These are phyloP conservation scores for Botryosphaeria agaves DNA, from an alignment of 2,329 filamentous ascomycete species.

Conservation along the genomic window DNA sequence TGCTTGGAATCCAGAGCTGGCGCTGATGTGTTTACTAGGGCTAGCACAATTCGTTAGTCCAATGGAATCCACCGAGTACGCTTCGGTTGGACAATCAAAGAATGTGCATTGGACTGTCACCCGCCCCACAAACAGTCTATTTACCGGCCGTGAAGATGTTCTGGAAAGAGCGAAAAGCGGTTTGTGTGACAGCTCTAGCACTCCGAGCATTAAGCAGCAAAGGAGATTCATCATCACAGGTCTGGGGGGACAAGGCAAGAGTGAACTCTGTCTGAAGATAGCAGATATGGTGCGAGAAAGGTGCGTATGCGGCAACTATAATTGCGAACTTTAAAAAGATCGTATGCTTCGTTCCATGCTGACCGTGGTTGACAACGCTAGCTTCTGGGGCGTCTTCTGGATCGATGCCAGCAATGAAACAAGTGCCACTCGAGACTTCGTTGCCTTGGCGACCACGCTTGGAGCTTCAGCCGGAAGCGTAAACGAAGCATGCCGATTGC, in stretches of 20 bases:
- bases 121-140: not conserved
- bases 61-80: too few relatives aligned
- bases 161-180: not conserved
- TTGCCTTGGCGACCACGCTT: conserved; percentile 9
- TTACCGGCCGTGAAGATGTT: not conserved
- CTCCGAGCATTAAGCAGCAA: conserved; percentile 3
- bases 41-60: too few relatives aligned
- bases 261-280: conserved; percentile 14
- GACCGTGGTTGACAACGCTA: conserved; percentile 5
- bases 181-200: not conserved
- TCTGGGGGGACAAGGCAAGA: conserved; percentile 15
- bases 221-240: conserved; percentile 13
- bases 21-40: not conserved
- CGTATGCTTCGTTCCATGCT: not conserved
- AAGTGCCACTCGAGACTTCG: conserved; percentile 10
- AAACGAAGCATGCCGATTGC: conserved; percentile 6
- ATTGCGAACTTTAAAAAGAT: too few relatives aligned
- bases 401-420: conserved; percentile 10
- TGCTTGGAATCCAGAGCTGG: not conserved
- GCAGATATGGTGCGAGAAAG: conserved; percentile 8
- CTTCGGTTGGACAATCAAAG: too few relatives aligned
- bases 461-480: conserved; percentile 5
- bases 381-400: conserved; percentile 17
- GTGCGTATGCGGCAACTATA: too few relatives aligned
- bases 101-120: not conserved